Base-by-base conservation (phyloP, 1,284 basidiomycete genomes). In the Pisolithus thermaeus region DNA sequence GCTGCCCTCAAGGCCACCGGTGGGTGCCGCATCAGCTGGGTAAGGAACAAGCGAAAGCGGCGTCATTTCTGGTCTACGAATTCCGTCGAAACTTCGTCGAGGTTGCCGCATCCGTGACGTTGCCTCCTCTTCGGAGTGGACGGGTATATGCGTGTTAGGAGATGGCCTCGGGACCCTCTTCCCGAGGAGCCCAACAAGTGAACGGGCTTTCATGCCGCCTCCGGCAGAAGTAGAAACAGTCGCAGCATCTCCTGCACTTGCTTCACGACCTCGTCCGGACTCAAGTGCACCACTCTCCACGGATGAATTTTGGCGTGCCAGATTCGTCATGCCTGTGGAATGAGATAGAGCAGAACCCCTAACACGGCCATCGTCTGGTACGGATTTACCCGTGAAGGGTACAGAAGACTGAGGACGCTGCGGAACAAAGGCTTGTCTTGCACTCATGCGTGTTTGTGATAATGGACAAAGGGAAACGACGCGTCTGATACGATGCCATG, bases 31-130 rank as follows among this genome's bases (percentile, higher is more conserved):
- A 53, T 14, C n/a, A 32, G 25, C 7, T 12, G 58, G 63, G 25
- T 64, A 56, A 0, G 61, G 59, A 52, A 64, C 52, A 28, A 65
- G 61, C 25, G 62, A 63, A 16, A 66, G 52, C 1, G 63, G 61
- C 11, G 41, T 45, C 44, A 60, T 47, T 45, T 56, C 52, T 0
- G 63, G 65, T 36, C 61, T 53, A 9, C 51, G 27, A 30, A 64
- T 50, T 3, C 63, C 58, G 0, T 67, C 63, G 4, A 64, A 64
- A 46, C 53, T 58, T 5, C 53, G 61, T 51, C 54, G 54, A 18
- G 48, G 46, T 27, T 16, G 39, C 11, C 37, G 52, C 16, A 38
- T 7, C 27, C 38, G 56, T 32, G 50, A 47, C 20, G 52, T 22
- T 23, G 48, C 52, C 3, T 44, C 48, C 6, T 28, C 41, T n/a